These are phyloP conservation scores for Penicillium oxalicum DNA, from an alignment of 2,329 filamentous ascomycete genomes.

Conservation along the genomic window DNA sequence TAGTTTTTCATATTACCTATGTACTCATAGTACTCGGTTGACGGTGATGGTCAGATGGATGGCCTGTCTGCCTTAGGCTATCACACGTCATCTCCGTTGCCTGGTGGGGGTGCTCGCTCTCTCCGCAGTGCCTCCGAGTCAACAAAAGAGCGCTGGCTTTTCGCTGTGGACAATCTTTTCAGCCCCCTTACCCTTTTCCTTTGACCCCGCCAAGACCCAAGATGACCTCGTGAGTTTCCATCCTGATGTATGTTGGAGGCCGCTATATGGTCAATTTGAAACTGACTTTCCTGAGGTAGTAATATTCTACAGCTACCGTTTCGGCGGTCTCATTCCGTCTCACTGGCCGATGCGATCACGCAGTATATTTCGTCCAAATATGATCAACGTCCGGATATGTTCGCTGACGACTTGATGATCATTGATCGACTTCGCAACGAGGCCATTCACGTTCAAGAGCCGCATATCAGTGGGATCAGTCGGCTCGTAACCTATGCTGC, in stretches of 20 bases:
- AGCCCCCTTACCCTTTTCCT: not conserved
- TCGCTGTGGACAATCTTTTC: slow-evolving; percentile 2
- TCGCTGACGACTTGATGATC: slow-evolving; percentile 76
- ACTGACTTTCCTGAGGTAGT: slow-evolving; percentile 18
- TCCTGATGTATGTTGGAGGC: not conserved
- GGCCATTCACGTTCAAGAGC: slow-evolving; percentile 82
- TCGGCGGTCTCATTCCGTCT: slow-evolving; percentile 72
- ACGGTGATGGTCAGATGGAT: no score
- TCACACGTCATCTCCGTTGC: slow-evolving; percentile 29
- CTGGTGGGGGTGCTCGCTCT: slow-evolving; percentile 19
- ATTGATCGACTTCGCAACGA: slow-evolving; percentile 78
- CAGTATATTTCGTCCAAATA: slow-evolving; percentile 97
- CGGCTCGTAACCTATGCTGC: slow-evolving; percentile 89
- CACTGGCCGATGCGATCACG: slow-evolving; percentile 74
- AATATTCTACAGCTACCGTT: slow-evolving; percentile 72
- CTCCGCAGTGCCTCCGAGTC: slow-evolving; percentile 19
- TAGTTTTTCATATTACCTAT: no score
- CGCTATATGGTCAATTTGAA: not conserved
- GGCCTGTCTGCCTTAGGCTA: slow-evolving; percentile 22
- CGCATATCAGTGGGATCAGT: slow-evolving; percentile 77
- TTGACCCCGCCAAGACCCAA: slow-evolving; percentile 12
- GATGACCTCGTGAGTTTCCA: slow-evolving; percentile 33
- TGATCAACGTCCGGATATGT: slow-evolving; percentile 98
- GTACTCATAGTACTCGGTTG: no score
- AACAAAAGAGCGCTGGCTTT: slow-evolving; percentile 24